These are phyloP conservation scores for Fusarium sublunatum DNA, from an alignment of 2,329 filamentous ascomycete species.

Conservation along the genomic window DNA sequence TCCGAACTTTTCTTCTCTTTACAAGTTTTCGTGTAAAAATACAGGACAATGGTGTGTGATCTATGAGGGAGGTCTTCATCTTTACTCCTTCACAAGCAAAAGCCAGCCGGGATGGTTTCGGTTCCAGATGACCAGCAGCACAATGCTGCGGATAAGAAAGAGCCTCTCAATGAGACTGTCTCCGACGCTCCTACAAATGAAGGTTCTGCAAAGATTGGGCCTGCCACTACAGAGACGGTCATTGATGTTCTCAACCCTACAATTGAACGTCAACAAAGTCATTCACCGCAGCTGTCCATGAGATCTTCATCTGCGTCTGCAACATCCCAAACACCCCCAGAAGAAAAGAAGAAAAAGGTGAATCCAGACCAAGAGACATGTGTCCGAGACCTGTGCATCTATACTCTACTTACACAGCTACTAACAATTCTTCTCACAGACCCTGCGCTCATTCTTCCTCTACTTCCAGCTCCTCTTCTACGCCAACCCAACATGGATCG, in stretches of 20 bases:
- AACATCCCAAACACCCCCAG: constrained; percentile 12
- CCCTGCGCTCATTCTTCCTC: constrained; percentile 45
- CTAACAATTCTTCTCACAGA: constrained; percentile 25
- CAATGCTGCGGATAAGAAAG: constrained; percentile 1
- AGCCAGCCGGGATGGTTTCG: constrained; percentile 26
- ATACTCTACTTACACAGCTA: not conserved
- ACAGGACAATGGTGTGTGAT: constrained; percentile 2
- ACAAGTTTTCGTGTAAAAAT: not conserved
- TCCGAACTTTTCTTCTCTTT: constrained; percentile 1
- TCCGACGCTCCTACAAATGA: not conserved
- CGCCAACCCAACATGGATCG: constrained; percentile 57
- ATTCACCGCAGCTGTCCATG: constrained; percentile 21
- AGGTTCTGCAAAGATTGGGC: not conserved
- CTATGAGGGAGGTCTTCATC: constrained; percentile 1
- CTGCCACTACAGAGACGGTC: constrained; percentile 12
- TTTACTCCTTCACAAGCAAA: constrained; percentile 1
- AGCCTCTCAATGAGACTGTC: not conserved
- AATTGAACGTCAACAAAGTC: constrained; percentile 13
- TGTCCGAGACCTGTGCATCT: no score
- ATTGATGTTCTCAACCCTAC: constrained; percentile 1
- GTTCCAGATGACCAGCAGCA: constrained; percentile 10
- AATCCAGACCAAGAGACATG: not conserved
- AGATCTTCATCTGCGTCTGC: constrained; percentile 25
- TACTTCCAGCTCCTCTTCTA: constrained; percentile 61
- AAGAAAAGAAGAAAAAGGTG: constrained; percentile 27